These are phyloP conservation scores for Phytophthora aleatoria DNA, from an alignment of 352 stramenopile genomes.

Conservation along the genomic window DNA sequence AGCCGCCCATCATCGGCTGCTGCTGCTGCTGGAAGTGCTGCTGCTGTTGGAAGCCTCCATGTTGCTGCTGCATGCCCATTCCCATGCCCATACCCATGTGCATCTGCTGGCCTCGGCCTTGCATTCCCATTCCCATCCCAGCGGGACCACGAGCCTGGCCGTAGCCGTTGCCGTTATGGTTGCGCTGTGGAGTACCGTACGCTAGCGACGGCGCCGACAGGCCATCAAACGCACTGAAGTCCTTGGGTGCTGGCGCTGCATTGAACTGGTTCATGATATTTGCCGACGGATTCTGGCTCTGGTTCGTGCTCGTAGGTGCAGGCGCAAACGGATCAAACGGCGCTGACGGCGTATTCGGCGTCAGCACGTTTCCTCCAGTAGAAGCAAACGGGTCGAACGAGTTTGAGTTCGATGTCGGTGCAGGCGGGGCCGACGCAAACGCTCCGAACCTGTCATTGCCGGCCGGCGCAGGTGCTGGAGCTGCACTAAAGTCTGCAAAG, in stretches of 20 bases:
- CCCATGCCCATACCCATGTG: slow-evolving; percentile 3
- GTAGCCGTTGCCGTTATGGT: slow-evolving; percentile 32
- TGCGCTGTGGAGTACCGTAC: slow-evolving; percentile 27
- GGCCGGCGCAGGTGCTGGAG: slow-evolving; percentile 23
- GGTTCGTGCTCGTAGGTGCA: slow-evolving; percentile 20
- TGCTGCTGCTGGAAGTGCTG: slow-evolving; percentile 36
- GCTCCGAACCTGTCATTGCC: slow-evolving; percentile 33
- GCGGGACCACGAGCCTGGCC: slow-evolving; percentile 21
- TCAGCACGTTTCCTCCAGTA: slow-evolving; percentile 16
- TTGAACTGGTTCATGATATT: slow-evolving; percentile 36
- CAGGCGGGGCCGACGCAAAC: slow-evolving; percentile 35
- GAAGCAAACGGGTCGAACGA: slow-evolving; percentile 40
- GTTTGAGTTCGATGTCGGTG: slow-evolving; percentile 27
- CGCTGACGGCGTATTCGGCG: slow-evolving; percentile 15
- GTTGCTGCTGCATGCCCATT: slow-evolving; percentile 41
- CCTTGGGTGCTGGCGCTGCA: slow-evolving; percentile 31
- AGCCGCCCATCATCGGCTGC: slow-evolving; percentile 36
- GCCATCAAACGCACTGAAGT: slow-evolving; percentile 73
- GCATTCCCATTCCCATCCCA: slow-evolving; percentile 45
- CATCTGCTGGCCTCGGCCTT: slow-evolving; percentile 5
- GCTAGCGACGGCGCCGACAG: slow-evolving; percentile 40
- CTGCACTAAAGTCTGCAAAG: slow-evolving; percentile 50
- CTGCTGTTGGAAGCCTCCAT: slow-evolving; percentile 33
- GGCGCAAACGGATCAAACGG: slow-evolving; percentile 41
- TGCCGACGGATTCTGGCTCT: slow-evolving; percentile 21